These are phyloP conservation scores for Phyllostachys edulis DNA, from an alignment of 176 grass and related monocot species.

Conservation along the genomic window DNA sequence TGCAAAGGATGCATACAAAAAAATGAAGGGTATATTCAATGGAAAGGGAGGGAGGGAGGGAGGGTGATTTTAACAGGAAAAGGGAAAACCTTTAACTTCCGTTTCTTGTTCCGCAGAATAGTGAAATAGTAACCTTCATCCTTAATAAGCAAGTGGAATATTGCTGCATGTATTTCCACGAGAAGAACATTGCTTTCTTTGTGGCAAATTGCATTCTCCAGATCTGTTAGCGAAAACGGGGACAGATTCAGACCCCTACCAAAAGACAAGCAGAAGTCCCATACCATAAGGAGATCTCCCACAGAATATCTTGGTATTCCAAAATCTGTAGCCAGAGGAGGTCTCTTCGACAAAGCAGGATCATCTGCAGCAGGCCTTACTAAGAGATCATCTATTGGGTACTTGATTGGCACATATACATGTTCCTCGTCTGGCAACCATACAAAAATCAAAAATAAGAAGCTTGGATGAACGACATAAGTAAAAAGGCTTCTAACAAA, in stretches of 20 bases:
- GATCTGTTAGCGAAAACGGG: slow-evolving; percentile 66
- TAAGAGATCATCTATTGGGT: slow-evolving; percentile 84
- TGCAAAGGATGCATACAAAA: slow-evolving; percentile 34
- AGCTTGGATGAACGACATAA: not conserved
- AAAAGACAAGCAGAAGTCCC: slow-evolving; percentile 79
- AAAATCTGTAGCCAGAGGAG: slow-evolving; percentile 65
- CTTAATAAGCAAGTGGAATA: slow-evolving; percentile 66
- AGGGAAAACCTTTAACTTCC: slow-evolving; percentile 56
- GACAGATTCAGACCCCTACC: slow-evolving; percentile 59
- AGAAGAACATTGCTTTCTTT: slow-evolving; percentile 76
- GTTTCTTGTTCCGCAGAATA: slow-evolving; percentile 44
- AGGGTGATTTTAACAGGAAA: not conserved
- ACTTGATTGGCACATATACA: slow-evolving; percentile 35
- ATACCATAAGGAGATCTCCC: slow-evolving; percentile 81
- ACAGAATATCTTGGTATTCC: slow-evolving; percentile 66
- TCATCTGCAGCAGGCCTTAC: slow-evolving; percentile 51
- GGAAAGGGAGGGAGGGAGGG: not conserved
- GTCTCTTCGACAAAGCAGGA: slow-evolving; percentile 54
- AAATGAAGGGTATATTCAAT: slow-evolving; percentile 7
- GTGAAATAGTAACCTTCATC: slow-evolving; percentile 74
- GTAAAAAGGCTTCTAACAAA: not conserved
- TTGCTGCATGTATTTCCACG: slow-evolving; percentile 61
- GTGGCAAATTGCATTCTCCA: slow-evolving; percentile 84
- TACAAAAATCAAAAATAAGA: not conserved
- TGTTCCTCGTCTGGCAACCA: slow-evolving; percentile 27